Percentiles rank a stretch among this genome's conserved stretches.
These are phyloP conservation scores for Lachancea lanzarotensis DNA, from an alignment of 805 yeast genomes.

Conservation along the genomic window DNA sequence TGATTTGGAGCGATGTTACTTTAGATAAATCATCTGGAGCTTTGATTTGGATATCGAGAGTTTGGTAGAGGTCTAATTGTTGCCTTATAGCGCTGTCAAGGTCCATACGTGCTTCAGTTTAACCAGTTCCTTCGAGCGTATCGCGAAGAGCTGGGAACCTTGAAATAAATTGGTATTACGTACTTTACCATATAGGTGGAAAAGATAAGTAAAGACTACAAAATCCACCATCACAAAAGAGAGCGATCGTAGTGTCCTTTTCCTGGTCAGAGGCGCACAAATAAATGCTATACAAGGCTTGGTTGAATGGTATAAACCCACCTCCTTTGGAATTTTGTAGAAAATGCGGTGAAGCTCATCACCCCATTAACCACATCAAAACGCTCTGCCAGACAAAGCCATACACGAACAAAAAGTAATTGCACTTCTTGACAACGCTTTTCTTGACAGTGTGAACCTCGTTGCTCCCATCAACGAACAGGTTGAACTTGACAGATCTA, in stretches of 20 bases:
- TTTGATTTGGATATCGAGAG: slow-evolving; percentile 34
- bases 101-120: slow-evolving; percentile 1
- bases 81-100: slow-evolving; percentile 8
- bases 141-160: no score
- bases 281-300: background rate
- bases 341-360: background rate
- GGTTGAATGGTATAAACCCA: background rate
- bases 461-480: slow-evolving; percentile 39
- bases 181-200: no score
- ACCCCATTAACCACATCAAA: slow-evolving; percentile 64
- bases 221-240: no score
- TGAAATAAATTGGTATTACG: no score
- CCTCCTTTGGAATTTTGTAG: background rate
- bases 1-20: slow-evolving; percentile 29
- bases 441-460: slow-evolving; percentile 41
- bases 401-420: slow-evolving; percentile 80
- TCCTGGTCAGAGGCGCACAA: background rate
- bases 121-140: background rate
- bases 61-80: slow-evolving; percentile 34
- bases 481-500: slow-evolving; percentile 44
- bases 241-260: no score
- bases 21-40: slow-evolving; percentile 40
- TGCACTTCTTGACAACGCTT: slow-evolving; percentile 68
- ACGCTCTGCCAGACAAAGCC: slow-evolving; percentile 74
- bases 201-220: no score